These are phyloP conservation scores for Geosmithia putterillii DNA, from an alignment of 2,329 filamentous ascomycete species.

Conservation along the genomic window DNA sequence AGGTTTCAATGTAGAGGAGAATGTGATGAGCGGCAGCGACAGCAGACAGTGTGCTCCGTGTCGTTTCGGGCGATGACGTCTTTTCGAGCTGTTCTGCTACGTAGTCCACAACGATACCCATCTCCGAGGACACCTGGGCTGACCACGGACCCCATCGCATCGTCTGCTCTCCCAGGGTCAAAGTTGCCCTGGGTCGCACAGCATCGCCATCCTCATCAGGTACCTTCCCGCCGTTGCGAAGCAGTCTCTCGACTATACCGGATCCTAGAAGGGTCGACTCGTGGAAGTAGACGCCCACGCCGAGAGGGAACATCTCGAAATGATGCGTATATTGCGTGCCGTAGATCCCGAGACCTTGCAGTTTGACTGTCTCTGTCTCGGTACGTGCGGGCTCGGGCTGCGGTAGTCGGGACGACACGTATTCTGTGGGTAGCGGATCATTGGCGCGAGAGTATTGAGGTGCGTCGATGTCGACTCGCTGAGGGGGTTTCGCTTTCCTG, in stretches of 20 bases:
- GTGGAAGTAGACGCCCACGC: conserved; percentile 44
- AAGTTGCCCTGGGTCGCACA: conserved; percentile 19
- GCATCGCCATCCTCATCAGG: conserved; percentile 5
- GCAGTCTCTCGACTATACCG: conserved; percentile 30
- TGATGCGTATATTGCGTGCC: conserved; percentile 49
- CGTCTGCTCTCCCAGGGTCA: conserved; percentile 32
- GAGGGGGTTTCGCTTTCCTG: conserved; percentile 28
- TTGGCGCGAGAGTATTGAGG: conserved; percentile 40
- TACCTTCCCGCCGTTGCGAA: conserved; percentile 11
- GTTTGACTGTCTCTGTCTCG: conserved; percentile 10
- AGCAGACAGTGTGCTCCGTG: conserved; percentile 3
- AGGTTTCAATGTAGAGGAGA: conserved; percentile 31
- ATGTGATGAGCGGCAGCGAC: conserved; percentile 28
- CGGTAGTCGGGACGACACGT: conserved; percentile 1
- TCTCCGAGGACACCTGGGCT: conserved; percentile 44
- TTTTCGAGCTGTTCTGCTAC: conserved; percentile 32
- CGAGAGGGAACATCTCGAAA: conserved; percentile 50
- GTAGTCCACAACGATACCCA: conserved; percentile 50
- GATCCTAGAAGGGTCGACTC: conserved; percentile 45
- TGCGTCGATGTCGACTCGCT: conserved; percentile 32
- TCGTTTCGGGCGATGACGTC: not conserved
- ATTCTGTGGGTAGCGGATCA: conserved; percentile 29
- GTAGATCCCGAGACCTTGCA: conserved; percentile 46
- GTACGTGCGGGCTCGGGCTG: not conserved
- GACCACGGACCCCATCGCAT: conserved; percentile 47